These are phyloP conservation scores for Vigna radiata DNA, from an alignment of 306 rosid species.

Conservation along the genomic window DNA sequence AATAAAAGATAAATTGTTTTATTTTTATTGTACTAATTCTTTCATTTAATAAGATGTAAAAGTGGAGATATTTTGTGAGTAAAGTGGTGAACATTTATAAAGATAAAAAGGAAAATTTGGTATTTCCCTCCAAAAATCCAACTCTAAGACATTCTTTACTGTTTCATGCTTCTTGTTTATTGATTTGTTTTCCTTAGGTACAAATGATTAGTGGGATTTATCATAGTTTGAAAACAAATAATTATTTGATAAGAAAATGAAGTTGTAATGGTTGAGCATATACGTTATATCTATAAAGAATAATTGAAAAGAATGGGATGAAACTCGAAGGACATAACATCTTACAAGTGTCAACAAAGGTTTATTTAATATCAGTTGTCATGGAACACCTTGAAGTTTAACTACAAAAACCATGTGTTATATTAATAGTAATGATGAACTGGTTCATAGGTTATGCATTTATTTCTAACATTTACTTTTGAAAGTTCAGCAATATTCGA, in stretches of 20 bases:
- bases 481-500: neutral
- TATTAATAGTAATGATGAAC: neutral
- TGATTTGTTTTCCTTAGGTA: neutral
- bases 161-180: neutral
- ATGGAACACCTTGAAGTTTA: neutral
- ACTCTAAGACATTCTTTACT: neutral
- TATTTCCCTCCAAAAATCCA: neutral
- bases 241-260: neutral
- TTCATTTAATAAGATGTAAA: neutral
- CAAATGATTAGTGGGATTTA: neutral
- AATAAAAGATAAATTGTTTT: neutral
- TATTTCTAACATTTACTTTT: neutral
- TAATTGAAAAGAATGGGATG: no score
- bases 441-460: neutral
- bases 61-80: neutral
- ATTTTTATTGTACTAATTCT: no score
- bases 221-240: neutral
- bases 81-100: neutral
- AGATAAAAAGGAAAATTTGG: neutral
- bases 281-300: no score
- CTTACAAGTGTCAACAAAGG: neutral
- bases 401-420: neutral
- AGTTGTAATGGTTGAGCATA: no score
- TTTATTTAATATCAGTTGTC: neutral
- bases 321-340: no score